Percentiles rank a stretch among this genome's conserved stretches.
Conservation (phyloP, 2,329 filamentous ascomycete species). For the Cordyceps pruinosa region DNA sequence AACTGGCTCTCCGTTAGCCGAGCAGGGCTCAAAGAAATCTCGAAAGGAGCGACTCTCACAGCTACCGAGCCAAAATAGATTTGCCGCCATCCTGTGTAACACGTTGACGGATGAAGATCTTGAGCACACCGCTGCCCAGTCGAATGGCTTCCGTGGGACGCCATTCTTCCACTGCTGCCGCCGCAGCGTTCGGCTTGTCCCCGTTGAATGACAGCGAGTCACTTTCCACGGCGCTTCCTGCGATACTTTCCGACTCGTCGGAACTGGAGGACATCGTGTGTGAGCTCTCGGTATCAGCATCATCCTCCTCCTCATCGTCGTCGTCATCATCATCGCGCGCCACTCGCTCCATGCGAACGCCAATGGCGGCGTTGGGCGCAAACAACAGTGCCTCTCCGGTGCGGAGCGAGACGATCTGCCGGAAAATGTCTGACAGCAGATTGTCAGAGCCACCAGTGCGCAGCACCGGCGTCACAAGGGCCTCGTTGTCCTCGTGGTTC, state of each 20-base stretch:
- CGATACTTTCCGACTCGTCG: background rate
- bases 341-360: constrained; percentile 17
- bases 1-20: too few relatives aligned
- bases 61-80: constrained; percentile 35
- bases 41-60: too few relatives aligned
- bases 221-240: background rate
- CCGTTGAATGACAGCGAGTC: background rate
- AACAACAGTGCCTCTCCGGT: constrained; percentile 42
- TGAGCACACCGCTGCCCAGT: constrained; percentile 34
- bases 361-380: constrained; percentile 35
- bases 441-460: background rate
- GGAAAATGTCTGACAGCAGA: constrained; percentile 28
- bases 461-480: background rate
- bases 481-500: background rate
- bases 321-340: background rate
- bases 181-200: background rate
- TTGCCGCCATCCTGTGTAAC: constrained; percentile 39
- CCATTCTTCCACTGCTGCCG: background rate
- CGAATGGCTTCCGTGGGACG: background rate
- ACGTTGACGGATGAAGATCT: constrained; percentile 33
- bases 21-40: too few relatives aligned
- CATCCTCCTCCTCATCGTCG: background rate
- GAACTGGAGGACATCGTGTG: background rate
- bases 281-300: background rate
- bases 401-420: constrained; percentile 34